phyloP scores from a whole-genome alignment of 495 filamentous ascomycete species.

The Lophiostoma macrostomum region DNA sequence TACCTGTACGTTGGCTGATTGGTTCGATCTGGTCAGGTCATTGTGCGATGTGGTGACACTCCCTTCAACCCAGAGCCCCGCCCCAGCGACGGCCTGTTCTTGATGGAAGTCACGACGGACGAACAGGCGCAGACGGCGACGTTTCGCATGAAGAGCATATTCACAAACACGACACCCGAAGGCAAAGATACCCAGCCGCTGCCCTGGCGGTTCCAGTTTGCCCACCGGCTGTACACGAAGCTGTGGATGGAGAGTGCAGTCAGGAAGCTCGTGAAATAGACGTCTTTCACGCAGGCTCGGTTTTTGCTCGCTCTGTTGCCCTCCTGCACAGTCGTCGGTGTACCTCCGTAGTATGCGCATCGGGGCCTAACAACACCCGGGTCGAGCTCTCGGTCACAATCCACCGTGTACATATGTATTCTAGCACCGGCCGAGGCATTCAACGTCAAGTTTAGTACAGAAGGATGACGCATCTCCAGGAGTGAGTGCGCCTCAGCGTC shows the following conservation, averaged over 20 bases:
- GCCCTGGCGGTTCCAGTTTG: conserved; percentile 22
- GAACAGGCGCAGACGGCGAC: conserved; percentile 27
- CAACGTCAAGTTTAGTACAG: too few species aligned
- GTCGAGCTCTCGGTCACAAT: too few species aligned
- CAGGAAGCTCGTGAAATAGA: conserved; percentile 26
- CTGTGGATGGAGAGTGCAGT: conserved; percentile 35
- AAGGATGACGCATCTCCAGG: too few species aligned
- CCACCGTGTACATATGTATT: too few species aligned
- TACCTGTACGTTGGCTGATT: too few species aligned
- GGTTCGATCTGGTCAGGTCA: conserved; percentile 17
- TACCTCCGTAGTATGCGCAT: too few species aligned
- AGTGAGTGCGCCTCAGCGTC: too few species aligned
- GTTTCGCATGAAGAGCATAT: conserved; percentile 34
- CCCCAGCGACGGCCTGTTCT: conserved; percentile 31
- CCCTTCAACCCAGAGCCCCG: conserved; percentile 16
- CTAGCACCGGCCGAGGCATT: too few species aligned
- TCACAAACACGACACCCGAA: conserved; percentile 29
- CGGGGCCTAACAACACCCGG: too few species aligned
- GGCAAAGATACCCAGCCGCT: conserved; percentile 21
- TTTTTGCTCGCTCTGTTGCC: too few species aligned
- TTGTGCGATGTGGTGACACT: conserved; percentile 31
- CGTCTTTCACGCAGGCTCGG: too few species aligned
- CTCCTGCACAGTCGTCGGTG: too few species aligned
- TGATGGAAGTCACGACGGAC: conserved; percentile 32
- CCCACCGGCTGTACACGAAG: conserved; percentile 32